These are phyloP conservation scores for Cyberlindnera meyerae DNA, from an alignment of 805 yeast species.

Conservation along the genomic window DNA sequence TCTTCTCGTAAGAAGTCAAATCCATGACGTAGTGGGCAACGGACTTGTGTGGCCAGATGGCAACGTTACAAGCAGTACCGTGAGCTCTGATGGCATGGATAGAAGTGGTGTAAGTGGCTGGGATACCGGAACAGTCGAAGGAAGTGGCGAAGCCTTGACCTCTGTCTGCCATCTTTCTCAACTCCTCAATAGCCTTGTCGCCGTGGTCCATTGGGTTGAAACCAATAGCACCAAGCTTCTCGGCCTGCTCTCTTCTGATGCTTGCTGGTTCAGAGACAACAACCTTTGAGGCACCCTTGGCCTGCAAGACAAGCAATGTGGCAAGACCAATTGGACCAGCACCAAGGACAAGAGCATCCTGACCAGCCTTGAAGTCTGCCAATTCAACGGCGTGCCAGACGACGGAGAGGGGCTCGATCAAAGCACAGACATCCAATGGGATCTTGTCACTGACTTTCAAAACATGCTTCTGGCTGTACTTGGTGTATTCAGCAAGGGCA, in stretches of 20 bases:
- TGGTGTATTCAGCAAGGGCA: slow-evolving; percentile 40
- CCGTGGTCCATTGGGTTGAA: slow-evolving; percentile 37
- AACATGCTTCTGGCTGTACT: slow-evolving; percentile 35
- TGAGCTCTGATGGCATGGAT: slow-evolving; percentile 36
- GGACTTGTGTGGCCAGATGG: slow-evolving; percentile 45
- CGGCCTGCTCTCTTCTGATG: slow-evolving; percentile 56
- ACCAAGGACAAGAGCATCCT: slow-evolving; percentile 48
- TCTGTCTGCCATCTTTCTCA: slow-evolving; percentile 33
- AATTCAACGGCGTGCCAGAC: slow-evolving; percentile 54
- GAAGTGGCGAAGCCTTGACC: slow-evolving; percentile 46
- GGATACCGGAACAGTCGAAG: slow-evolving; percentile 51
- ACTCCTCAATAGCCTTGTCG: slow-evolving; percentile 28
- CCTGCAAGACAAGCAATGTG: slow-evolving; percentile 47
- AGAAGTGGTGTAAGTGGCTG: slow-evolving; percentile 38
- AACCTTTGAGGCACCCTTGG: slow-evolving; percentile 42
- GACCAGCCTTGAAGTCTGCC: slow-evolving; percentile 40
- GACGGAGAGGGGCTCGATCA: slow-evolving; percentile 56
- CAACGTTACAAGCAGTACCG: slow-evolving; percentile 44
- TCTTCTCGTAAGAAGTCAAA: slow-evolving; percentile 37
- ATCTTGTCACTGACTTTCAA: slow-evolving; percentile 35
- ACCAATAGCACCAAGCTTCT: slow-evolving; percentile 39
- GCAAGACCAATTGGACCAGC: slow-evolving; percentile 64
- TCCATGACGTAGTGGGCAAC: slow-evolving; percentile 44
- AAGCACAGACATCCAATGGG: slow-evolving; percentile 51
- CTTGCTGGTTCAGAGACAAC: slow-evolving; percentile 60